Evolutionary conservation across 2,329 filamentous ascomycete species (phyloP), one percentile per base, ranked within the genome.

Genomic region (Cladorrhinum sp.): DNA sequence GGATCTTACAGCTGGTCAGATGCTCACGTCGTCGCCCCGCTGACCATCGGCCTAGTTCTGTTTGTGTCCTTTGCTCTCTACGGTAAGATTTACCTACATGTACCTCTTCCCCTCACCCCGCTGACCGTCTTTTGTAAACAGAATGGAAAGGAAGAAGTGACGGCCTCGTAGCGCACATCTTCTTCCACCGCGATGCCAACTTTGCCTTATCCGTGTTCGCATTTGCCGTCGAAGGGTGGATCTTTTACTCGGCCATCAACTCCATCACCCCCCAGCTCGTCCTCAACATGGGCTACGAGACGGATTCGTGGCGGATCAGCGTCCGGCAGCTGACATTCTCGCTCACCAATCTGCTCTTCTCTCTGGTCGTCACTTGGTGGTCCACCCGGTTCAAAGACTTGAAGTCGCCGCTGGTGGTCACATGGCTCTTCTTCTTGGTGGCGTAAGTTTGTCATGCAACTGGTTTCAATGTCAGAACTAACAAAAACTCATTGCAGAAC

Each of bases 151-250:
- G 80, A 1, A 73, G 82, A 59, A 66, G 70, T 7, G 82, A 85
- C 62, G 82, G 82, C 3, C 77, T 85, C 8, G 73, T 84, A 0
- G 81, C 82, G 0, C 82, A 85, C 65, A 76, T 83, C 36, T 84
- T 84, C 74, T 85, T 85, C 71, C 73, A 70, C 27, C 71, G 74
- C 1, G 81, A 81, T 12, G 78, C 78, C 12, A 85, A 85, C 67
- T 85, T 85, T 65, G 77, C 75, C 7, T 76, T 84, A 3, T 78
- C 81, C 1, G 77, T 80, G 9, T 83, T 84, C 66, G 82, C 82
- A 3, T 84, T 84, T 62, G 78, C 79, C 2, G 79, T 84, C 32
- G 82, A 85, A 70, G 82, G 82, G 13, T 85, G 81, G 81, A 81
- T 85, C 58, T 85, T 83, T 67, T 82, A 82, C 70, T 78, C 75